Conservation (phyloP, 2,329 filamentous ascomycete species). For the Ceratocystiopsis brevicomis region DNA sequence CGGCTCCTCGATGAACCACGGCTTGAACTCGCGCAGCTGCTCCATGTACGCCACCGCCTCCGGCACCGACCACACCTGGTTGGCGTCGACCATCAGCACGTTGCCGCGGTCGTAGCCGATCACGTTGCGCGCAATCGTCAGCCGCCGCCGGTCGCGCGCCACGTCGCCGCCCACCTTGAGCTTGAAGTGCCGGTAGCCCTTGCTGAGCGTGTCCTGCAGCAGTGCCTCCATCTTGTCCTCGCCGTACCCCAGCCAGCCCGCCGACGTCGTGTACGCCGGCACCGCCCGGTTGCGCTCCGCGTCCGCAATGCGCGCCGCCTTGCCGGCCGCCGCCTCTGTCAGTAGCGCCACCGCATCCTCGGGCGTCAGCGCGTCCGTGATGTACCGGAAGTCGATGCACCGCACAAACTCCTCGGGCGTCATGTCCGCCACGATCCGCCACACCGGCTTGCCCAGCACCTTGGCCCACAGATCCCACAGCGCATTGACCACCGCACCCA, state of each 20-base stretch:
- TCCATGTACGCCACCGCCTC: slow-evolving; percentile 81
- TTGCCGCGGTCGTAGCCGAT: slow-evolving; percentile 45
- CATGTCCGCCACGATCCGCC: slow-evolving; percentile 82
- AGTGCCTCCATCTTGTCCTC: slow-evolving; percentile 70
- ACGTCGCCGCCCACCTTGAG: slow-evolving; percentile 66
- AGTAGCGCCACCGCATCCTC: slow-evolving; percentile 63
- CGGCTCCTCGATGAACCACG: slow-evolving; percentile 90
- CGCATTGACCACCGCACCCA: slow-evolving; percentile 77
- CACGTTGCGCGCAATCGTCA: slow-evolving; percentile 50
- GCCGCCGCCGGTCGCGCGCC: slow-evolving; percentile 49
- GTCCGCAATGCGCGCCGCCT: slow-evolving; percentile 52
- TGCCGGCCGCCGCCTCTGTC: slow-evolving; percentile 43
- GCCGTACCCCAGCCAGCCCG: slow-evolving; percentile 80
- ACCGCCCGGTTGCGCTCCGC: slow-evolving; percentile 58
- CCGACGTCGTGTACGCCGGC: slow-evolving; percentile 77
- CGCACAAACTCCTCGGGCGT: slow-evolving; percentile 67
- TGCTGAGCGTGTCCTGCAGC: slow-evolving; percentile 51
- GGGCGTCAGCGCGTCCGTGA: slow-evolving; percentile 79
- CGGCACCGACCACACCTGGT: slow-evolving; percentile 81
- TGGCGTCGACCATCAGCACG: slow-evolving; percentile 81
- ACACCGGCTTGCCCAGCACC: slow-evolving; percentile 67
- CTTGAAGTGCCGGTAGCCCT: slow-evolving; percentile 77
- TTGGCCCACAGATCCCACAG: slow-evolving; percentile 96
- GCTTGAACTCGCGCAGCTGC: slow-evolving; percentile 62
- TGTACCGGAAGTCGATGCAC: slow-evolving; percentile 89